Evolutionary conservation across 768 basidiomycete genomes (phyloP).

Genomic region (Naganishia kalamii): DNA sequence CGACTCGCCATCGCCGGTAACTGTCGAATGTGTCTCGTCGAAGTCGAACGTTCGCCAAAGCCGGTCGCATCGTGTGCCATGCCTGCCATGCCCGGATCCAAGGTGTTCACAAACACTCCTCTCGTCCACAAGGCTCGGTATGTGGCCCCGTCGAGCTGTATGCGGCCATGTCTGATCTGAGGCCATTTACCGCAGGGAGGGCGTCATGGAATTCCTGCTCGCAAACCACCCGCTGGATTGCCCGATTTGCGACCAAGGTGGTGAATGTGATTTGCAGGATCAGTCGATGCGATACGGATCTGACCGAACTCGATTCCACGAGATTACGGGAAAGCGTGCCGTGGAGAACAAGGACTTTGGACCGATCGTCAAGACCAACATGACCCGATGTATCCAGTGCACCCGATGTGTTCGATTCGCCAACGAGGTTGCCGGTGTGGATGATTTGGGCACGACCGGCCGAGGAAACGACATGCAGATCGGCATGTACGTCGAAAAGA

Average conservation of each 20-base stretch:
- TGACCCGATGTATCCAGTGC: conserved; percentile 99
- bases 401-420: conserved; percentile 98
- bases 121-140: conserved; percentile 53
- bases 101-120: conserved; percentile 88
- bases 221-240: conserved; percentile 98
- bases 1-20: conserved; percentile 96
- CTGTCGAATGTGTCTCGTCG: conserved; percentile 93
- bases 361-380: conserved; percentile 94
- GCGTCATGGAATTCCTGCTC: conserved; percentile 97
- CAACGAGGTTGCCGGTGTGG: conserved; percentile 97
- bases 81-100: conserved; percentile 91
- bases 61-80: conserved; percentile 94
- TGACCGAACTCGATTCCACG: conserved; percentile 95
- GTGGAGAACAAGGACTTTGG: conserved; percentile 98
- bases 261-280: conserved; percentile 97
- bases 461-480: conserved; percentile 98
- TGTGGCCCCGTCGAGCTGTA: conserved; percentile 51
- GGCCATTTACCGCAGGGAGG: conserved; percentile 58
- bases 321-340: conserved; percentile 94
- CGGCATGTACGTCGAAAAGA: conserved; percentile 95
- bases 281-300: conserved; percentile 99
- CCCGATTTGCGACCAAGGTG: conserved; percentile 97
- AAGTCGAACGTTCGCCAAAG: conserved; percentile 86
- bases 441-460: conserved; percentile 93
- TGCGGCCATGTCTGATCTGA: background rate